Base-by-base conservation (phyloP, 2,329 filamentous ascomycete species). In the Phialophora verrucosa region DNA sequence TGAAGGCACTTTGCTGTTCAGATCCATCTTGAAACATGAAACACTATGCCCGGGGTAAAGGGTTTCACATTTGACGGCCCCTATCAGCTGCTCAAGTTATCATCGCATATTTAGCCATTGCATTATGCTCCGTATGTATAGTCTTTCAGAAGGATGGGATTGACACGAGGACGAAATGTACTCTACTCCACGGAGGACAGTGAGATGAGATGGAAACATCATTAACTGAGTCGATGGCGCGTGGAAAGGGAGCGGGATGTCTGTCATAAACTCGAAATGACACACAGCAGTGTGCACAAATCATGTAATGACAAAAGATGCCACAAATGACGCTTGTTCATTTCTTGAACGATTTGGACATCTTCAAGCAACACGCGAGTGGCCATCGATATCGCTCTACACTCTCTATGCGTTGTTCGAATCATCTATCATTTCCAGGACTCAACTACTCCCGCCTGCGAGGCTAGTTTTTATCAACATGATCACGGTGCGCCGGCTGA, bases 1-100 rank as follows among this genome's bases (percentile, higher is more conserved):
- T 7, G 38, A 44, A 44, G 42, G 23, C 11, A n/a, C 38, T 59
- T 27, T 12, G 25, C 12, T 27, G 31, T 51, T 42, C 31, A 53
- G n/a, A 42, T 35, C 32, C 32, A 44, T 58, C 62, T 51, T 59
- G 62, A 53, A 60, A 64, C 62, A 55, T 61, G 59, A 61, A 61
- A 61, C 59, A 53, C 49, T 8, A 12, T 23, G 27, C 56, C 55
- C 20, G 27, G 27, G 29, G 32, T 8, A 42, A 10, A 11, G 12
- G 17, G 62, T 64, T 64, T 64, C 62, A 64, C 27, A 49, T 64
- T 59, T 8, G n/a, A 25, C 14, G 1, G 12, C 29, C 25, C 53
- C 11, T 17, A 47, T 32, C 20, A 4, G 38, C 35, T 17, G 35
- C 38, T n/a, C 20, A 5, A n/a, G 17, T 0, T 44, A n/a, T n/a